Conservation (phyloP, 441 rosid species). For the Isatis lusitanica region DNA sequence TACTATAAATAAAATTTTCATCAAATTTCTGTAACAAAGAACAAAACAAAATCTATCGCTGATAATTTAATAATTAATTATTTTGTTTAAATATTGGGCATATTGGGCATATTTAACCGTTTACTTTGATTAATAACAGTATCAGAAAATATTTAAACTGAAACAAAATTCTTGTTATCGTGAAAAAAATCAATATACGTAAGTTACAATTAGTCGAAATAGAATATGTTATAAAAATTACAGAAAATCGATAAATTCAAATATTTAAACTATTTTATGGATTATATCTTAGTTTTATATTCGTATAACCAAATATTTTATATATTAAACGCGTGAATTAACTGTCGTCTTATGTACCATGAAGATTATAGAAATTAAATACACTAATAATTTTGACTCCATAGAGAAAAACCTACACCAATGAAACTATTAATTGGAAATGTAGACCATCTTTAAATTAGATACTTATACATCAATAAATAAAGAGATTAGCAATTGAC, state of each 20-base stretch:
- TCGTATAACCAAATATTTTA: not conserved
- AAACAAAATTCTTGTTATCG: not conserved
- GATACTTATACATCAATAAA: not conserved
- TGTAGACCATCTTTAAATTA: not conserved
- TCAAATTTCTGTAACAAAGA: not conserved
- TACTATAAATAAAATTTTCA: no score
- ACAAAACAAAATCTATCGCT: no score
- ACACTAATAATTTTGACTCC: not conserved
- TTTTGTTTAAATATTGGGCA: no score
- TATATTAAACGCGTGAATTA: not conserved
- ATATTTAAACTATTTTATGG: not conserved
- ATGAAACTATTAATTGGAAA: not conserved
- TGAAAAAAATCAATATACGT: not conserved
- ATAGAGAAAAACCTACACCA: not conserved
- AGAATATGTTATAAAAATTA: not conserved
- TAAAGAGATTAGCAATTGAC: not conserved
- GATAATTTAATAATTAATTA: no score
- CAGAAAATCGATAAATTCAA: not conserved
- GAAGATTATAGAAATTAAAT: not conserved
- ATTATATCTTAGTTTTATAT: not conserved
- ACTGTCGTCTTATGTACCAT: not conserved
- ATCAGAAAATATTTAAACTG: not conserved
- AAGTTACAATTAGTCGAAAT: not conserved
- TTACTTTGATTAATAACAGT: not conserved
- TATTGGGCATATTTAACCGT: no score